A percentile compares a stretch with the other conserved stretches of the same genome.
phyloP scores from a whole-genome alignment of 441 rosid genomes.

The Brassica hybrid region DNA sequence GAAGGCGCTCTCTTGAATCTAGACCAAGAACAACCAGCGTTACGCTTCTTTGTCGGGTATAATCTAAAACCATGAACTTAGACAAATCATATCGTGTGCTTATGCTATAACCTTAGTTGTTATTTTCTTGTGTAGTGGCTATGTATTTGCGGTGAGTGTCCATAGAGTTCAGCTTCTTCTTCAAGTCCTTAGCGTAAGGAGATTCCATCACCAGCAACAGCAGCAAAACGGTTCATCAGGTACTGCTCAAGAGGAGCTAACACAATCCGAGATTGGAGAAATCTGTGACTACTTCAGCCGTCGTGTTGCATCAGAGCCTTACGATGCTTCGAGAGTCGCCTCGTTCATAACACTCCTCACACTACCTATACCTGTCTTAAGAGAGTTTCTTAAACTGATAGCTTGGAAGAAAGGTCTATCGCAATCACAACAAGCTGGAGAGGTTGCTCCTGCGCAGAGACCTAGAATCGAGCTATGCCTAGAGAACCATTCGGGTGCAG shows the following conservation, averaged over 20 bases:
- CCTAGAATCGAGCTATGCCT: constrained; percentile 96
- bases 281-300: constrained; percentile 99
- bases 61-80: constrained; percentile 46
- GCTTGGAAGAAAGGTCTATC: constrained; percentile 96
- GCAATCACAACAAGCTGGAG: constrained; percentile 78
- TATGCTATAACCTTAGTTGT: constrained; percentile 1
- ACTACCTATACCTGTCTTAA: constrained; percentile 84
- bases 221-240: constrained; percentile 70
- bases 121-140: constrained; percentile 69
- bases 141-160: constrained; percentile 96
- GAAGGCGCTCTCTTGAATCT: constrained; percentile 96
- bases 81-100: neutral
- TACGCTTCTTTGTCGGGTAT: constrained; percentile 99
- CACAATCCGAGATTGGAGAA: constrained; percentile 87
- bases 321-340: constrained; percentile 99
- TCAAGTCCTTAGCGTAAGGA: constrained; percentile 95
- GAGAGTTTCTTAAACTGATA: constrained; percentile 94
- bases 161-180: constrained; percentile 99
- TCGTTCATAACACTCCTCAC: constrained; percentile 99
- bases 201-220: constrained; percentile 89
- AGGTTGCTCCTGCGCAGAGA: constrained; percentile 82
- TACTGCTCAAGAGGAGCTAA: constrained; percentile 88
- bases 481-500: constrained; percentile 86
- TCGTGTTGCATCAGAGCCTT: constrained; percentile 98
- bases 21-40: constrained; percentile 99